Evolutionary conservation across 1,139 yeast species (phyloP).

Genomic region (Candida sojae): DNA sequence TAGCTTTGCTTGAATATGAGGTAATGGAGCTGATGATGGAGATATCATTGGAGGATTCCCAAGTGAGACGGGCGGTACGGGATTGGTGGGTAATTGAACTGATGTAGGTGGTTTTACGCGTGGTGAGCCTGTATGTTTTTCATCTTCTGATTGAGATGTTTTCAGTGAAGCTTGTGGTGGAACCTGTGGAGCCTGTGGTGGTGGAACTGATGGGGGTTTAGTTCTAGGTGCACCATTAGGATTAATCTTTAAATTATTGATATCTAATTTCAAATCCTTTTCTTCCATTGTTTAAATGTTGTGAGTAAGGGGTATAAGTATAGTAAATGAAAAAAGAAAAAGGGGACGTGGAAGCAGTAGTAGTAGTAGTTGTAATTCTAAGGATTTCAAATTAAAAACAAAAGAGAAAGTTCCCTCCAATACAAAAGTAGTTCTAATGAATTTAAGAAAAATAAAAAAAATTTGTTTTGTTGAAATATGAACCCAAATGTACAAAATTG

Average conservation of each 20-base stretch:
- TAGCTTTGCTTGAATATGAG: conserved; percentile 66
- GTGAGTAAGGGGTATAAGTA: background rate
- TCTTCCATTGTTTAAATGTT: conserved; percentile 2
- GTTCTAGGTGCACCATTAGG: background rate
- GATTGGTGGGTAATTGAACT: background rate
- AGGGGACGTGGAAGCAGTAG: background rate
- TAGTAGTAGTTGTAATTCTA: background rate
- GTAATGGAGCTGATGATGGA: conserved; percentile 3
- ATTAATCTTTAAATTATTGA: conserved; percentile 2
- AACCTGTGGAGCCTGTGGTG: conserved; percentile 2
- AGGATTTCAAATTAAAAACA: background rate
- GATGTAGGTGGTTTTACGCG: conserved; percentile 1
- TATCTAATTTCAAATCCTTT: conserved; percentile 3
- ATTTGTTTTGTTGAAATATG: too few species aligned
- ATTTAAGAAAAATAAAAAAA: too few species aligned
- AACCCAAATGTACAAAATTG: too few species aligned
- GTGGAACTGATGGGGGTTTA: conserved; percentile 4
- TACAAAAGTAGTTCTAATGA: too few species aligned
- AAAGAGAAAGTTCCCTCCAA: background rate
- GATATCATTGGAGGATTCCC: conserved; percentile 1
- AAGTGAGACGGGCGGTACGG: background rate
- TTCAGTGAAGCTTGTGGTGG: background rate
- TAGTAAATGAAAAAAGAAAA: background rate
- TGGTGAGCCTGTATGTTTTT: background rate
- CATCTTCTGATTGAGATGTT: background rate